phyloP scores from a whole-genome alignment of 202 grass and related monocot species.

The Zoysia matrella region DNA sequence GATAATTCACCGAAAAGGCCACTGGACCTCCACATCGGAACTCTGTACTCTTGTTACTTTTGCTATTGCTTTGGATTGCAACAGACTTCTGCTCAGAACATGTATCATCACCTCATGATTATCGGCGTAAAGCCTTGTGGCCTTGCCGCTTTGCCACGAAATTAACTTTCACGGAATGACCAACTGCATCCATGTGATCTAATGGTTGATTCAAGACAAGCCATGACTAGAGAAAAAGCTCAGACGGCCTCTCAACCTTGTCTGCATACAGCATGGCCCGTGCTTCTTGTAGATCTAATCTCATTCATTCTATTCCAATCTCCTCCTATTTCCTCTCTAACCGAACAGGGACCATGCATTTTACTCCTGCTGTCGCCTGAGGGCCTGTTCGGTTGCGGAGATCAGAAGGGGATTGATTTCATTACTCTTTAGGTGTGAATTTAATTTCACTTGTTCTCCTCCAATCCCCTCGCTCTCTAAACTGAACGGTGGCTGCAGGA shows the following conservation, averaged over 20 bases:
- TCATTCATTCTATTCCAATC: no score
- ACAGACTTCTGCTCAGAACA: background rate
- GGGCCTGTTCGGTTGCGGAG: no score
- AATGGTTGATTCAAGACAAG: background rate
- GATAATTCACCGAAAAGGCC: slow-evolving; percentile 36
- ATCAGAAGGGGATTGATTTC: no score
- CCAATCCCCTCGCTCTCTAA: no score
- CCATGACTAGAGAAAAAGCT: slow-evolving; percentile 18
- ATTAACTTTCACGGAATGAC: slow-evolving; percentile 34
- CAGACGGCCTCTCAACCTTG: slow-evolving; percentile 29
- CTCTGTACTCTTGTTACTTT: slow-evolving; percentile 12
- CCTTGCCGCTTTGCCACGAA: slow-evolving; percentile 41
- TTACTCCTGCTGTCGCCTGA: no score
- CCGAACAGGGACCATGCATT: no score
- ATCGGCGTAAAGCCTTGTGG: slow-evolving; percentile 36
- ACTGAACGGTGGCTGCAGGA: no score
- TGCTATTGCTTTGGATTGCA: slow-evolving; percentile 16
- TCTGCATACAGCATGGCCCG: background rate
- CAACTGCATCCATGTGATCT: slow-evolving; percentile 44
- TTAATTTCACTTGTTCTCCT: no score
- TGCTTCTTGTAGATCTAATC: no score
- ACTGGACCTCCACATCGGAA: slow-evolving; percentile 44
- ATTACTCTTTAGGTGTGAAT: no score
- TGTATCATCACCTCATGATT: slow-evolving; percentile 45
- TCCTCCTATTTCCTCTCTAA: no score